These are phyloP conservation scores for Arthroderma uncinatum DNA, from an alignment of 2,329 filamentous ascomycete genomes.

Conservation along the genomic window DNA sequence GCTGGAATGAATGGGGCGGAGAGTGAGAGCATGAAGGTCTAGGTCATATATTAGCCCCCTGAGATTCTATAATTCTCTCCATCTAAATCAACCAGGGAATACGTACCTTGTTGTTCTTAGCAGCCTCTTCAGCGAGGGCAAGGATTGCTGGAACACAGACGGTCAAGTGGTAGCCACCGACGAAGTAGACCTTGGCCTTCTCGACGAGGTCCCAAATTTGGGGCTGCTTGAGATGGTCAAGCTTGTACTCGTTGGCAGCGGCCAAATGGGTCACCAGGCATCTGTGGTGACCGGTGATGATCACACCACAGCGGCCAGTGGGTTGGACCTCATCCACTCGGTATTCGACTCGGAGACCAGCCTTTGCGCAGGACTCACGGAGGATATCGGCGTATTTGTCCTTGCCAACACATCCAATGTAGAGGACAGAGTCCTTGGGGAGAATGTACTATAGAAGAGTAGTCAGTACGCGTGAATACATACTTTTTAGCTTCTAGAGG, in stretches of 20 bases:
- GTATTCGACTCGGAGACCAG: constrained; percentile 89
- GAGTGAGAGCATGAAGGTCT: constrained; percentile 75
- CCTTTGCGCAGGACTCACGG: constrained; percentile 71
- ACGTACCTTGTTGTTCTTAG: constrained; percentile 67
- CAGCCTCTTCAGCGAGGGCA: constrained; percentile 82
- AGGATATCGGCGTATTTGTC: constrained; percentile 93
- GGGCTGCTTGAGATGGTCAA: constrained; percentile 82
- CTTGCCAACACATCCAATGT: constrained; percentile 84
- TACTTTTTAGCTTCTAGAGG: not conserved
- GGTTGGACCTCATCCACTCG: constrained; percentile 72
- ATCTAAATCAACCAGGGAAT: not conserved
- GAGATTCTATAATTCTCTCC: not conserved
- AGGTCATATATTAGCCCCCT: constrained; percentile 2
- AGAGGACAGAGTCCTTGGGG: constrained; percentile 76
- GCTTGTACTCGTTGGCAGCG: constrained; percentile 92
- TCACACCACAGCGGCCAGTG: constrained; percentile 87
- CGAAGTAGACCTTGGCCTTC: constrained; percentile 78
- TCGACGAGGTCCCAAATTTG: constrained; percentile 88
- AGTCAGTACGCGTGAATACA: not conserved
- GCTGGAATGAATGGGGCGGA: constrained; percentile 92
- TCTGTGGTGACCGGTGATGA: constrained; percentile 95
- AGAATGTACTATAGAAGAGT: constrained; percentile 63
- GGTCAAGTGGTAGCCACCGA: constrained; percentile 95
- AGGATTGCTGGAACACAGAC: constrained; percentile 85
- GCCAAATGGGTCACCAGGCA: constrained; percentile 90